These are phyloP conservation scores for Scleroderma citrinum DNA, from an alignment of 768 basidiomycete species.

Conservation along the genomic window DNA sequence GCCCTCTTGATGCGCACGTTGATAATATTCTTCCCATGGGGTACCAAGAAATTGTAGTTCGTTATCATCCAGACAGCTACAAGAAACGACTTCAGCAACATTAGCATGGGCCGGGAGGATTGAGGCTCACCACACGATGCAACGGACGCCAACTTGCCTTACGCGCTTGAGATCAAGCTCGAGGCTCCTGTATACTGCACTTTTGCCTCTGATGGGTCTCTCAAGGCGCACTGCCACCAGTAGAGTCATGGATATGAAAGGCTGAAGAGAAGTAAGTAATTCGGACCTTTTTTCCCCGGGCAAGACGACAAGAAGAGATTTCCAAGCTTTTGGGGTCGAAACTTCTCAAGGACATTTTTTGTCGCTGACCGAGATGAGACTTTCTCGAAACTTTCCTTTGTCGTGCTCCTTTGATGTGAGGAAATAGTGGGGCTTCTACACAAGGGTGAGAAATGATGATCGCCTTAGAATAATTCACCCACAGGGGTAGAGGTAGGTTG, in stretches of 20 bases:
- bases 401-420: slow-evolving; percentile 10
- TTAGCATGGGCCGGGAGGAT: background rate
- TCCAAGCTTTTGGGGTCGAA: slow-evolving; percentile 46
- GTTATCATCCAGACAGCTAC: slow-evolving; percentile 76
- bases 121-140: slow-evolving; percentile 69
- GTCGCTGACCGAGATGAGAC: slow-evolving; percentile 4
- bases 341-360: background rate
- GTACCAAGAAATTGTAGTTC: slow-evolving; percentile 86
- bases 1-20: slow-evolving; percentile 52
- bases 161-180: slow-evolving; percentile 72
- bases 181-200: slow-evolving; percentile 79
- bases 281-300: slow-evolving; percentile 86
- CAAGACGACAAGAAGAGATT: slow-evolving; percentile 88
- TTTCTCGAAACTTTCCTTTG: slow-evolving; percentile 9
- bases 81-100: slow-evolving; percentile 4
- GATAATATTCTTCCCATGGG: slow-evolving; percentile 74
- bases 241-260: background rate
- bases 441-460: background rate
- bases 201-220: slow-evolving; percentile 73
- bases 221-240: slow-evolving; percentile 51
- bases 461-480: background rate
- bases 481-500: slow-evolving; percentile 9
- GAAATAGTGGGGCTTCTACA: slow-evolving; percentile 15
- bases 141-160: slow-evolving; percentile 63
- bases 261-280: background rate